Evolutionary conservation across 1,284 basidiomycete species (phyloP), one percentile per base, ranked within the genome.

Genomic region (Inonotus obliquus): DNA sequence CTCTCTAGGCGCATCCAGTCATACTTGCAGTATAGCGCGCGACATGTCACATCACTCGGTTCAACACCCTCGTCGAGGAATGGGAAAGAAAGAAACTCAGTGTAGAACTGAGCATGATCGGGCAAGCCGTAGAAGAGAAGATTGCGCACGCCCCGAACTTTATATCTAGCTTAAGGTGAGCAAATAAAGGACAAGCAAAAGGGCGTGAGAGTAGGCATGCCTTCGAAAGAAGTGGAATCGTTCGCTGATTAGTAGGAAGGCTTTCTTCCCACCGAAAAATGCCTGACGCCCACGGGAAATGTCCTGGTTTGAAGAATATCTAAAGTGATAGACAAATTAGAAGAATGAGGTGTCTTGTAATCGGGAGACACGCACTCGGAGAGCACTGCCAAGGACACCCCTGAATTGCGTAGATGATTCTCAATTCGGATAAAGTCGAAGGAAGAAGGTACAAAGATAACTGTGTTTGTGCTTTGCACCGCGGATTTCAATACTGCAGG

Each of bases 151-250:
- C 96, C 97, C 67, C 96, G 81, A 53, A 98, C 83, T 67, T 91
- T 92, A 76, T 97, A 97, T 58, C 92, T 92, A 63, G 59, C 54
- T 23, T 25, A 60, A 52, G 41, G 11, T 35, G n/a, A 37, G 63
- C 19, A 41, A 58, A 19, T 32, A 57, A 35, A 55, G 29, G 35
- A 7, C 32, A 44, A 48, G 37, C 21, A 25, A 17, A n/a, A 41
- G 2, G 19, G 17, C 48, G 2, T 35, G 19, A 10, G 2, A 68
- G n/a, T 14, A 9, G 25, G 11, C 76, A 49, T 66, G 90, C 84
- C 95, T 82, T 64, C 93, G 85, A 81, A 96, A 99, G 73, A 99
- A 99, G 75, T 99, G 95, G 79, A 98, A 98, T 21, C 97, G 86
- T 73, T 99, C 97, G 63, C 93, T 98, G 67, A 98, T 80, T 65